Evolutionary conservation across 2,329 filamentous ascomycete species (phyloP).

Genomic region (Xylariaceae sp.): DNA sequence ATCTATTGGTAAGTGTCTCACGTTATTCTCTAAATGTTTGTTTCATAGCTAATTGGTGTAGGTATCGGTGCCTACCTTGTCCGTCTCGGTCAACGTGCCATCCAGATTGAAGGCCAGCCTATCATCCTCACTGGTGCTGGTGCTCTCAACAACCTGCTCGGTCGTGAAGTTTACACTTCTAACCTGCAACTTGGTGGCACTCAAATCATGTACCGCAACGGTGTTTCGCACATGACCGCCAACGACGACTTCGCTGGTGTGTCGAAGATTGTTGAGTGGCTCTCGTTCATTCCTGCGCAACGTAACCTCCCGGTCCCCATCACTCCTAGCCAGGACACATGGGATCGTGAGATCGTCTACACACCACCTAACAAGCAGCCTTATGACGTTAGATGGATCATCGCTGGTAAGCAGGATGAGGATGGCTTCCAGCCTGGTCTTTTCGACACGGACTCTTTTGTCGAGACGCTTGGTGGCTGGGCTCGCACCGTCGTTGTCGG

Average conservation of each 20-base stretch:
- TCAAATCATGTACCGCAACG: conserved; percentile 99
- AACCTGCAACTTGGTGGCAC: conserved; percentile 98
- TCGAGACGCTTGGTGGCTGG: conserved; percentile 95
- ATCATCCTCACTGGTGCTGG: conserved; percentile 98
- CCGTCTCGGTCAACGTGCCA: conserved; percentile 94
- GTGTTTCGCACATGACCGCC: conserved; percentile 98
- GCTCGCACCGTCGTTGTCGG: conserved; percentile 94
- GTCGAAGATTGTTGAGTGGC: conserved; percentile 95
- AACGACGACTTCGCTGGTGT: conserved; percentile 97
- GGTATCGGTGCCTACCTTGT: conserved; percentile 98
- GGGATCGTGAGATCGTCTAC: conserved; percentile 90
- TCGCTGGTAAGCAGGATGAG: conserved; percentile 78
- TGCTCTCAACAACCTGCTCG: conserved; percentile 95
- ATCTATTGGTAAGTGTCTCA: conserved; percentile 68
- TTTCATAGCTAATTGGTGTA: conserved; percentile 36
- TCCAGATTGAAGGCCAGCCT: conserved; percentile 97
- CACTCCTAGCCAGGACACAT: conserved; percentile 74
- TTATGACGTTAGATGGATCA: conserved; percentile 93
- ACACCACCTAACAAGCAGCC: conserved; percentile 75
- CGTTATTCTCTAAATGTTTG: conserved; percentile 10
- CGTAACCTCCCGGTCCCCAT: conserved; percentile 92
- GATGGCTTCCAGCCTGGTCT: conserved; percentile 84
- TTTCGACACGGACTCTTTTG: conserved; percentile 94
- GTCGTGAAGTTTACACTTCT: conserved; percentile 96
- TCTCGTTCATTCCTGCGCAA: conserved; percentile 95